Evolutionary conservation across 164 flowering plant species (phyloP), one percentile per base, ranked within the genome.

Genomic region (Nymphaea thermarum): DNA sequence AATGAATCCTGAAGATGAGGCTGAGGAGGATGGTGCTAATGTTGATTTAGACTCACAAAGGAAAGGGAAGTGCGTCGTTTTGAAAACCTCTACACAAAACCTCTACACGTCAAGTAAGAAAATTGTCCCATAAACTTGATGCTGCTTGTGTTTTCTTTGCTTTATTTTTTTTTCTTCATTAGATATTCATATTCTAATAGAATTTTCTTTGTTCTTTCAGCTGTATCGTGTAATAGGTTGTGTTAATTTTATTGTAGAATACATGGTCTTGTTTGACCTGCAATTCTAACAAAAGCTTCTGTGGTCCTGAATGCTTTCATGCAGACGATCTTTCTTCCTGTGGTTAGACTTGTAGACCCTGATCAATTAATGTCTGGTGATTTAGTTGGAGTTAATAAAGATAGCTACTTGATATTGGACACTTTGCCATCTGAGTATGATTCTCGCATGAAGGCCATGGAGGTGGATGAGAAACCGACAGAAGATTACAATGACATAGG

Each of bases 1-100:
- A 69, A 90, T 90, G 93, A 90, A 90, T 67, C 94, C 93, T 0
- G 94, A 90, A 71, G 96, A 90, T 63, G 96, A 90, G 42, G 91
- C 86, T 5, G 96, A 90, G 71, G 96, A 90, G 76, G 96, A 88
- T 75, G 96, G 96, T 66, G 91, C 96, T 2, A 89, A 89, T 76
- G 81, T 87, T 76, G 96, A 89, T 79, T 88, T 87, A 14, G 93
- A 87, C 72, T 87, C 93, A 4, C 93, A 87, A 72, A 77, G 93
- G 75, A 87, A 87, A 74, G 93, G 93, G 16, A 87, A 87, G 67
- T 85, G 93, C 79, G 93, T 87, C 64, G 93, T 87, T 47, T 67
- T 89, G 72, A 89, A 89, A 70, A 89, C 96, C 62, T 87, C n/a
- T n/a, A n/a, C n/a, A n/a, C n/a, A n/a, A n/a, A n/a, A n/a, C n/a